A percentile compares a stretch with the other conserved stretches of the same genome.
phyloP scores from a whole-genome alignment of 179 eudicot species.

The Beta corolliflora region DNA sequence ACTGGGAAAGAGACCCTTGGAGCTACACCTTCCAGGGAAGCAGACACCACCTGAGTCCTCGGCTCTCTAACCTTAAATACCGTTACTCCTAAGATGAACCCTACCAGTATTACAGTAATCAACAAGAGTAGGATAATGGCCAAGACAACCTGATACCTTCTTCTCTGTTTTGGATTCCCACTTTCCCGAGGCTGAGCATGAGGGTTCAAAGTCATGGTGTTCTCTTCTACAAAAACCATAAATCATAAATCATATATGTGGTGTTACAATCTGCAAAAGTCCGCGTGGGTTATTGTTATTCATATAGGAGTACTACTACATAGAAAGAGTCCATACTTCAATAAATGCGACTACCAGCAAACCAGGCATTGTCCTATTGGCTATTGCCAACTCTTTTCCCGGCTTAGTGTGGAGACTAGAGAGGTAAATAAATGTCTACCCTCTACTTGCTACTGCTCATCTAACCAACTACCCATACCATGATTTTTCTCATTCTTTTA shows the following conservation, averaged over 20 bases:
- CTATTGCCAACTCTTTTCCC: not conserved
- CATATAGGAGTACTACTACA: too few species aligned
- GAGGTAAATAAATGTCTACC: not conserved
- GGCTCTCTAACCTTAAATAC: conserved; percentile 31
- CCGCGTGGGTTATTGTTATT: not conserved
- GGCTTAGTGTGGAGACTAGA: too few species aligned
- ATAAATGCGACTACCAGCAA: conserved; percentile 7
- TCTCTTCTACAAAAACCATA: not conserved
- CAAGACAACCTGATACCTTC: conserved; percentile 1
- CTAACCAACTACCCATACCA: conserved; percentile 19
- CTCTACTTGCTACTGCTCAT: conserved; percentile 3
- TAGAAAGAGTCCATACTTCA: not conserved
- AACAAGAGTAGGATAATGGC: conserved; percentile 11
- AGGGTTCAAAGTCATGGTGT: conserved; percentile 18
- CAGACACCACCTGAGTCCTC: conserved; percentile 24
- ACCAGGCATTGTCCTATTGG: too few species aligned
- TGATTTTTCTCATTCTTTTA: not conserved
- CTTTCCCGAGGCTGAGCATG: conserved; percentile 10
- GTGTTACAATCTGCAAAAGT: too few species aligned
- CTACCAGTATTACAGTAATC: conserved; percentile 1
- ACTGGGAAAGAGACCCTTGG: conserved; percentile 33
- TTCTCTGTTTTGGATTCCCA: conserved; percentile 9
- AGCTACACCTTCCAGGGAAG: conserved; percentile 32
- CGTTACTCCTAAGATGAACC: conserved; percentile 24
- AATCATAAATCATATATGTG: not conserved